Percentiles rank a stretch among this genome's conserved stretches.
Conservation (phyloP, 192 early-diverging fungal species). For the Mortierella alpina region DNA sequence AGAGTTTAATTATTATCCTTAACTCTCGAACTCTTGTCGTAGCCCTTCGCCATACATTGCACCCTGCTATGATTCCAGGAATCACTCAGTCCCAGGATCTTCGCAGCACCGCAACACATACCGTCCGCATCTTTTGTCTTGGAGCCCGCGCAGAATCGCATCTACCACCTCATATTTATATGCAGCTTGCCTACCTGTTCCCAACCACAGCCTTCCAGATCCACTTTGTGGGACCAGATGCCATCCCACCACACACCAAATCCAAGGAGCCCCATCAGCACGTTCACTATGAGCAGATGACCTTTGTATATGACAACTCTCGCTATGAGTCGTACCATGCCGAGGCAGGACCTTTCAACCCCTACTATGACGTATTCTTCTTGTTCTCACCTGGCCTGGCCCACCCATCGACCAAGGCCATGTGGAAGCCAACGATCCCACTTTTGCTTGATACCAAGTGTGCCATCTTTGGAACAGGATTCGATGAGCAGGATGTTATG, state of each 20-base stretch:
- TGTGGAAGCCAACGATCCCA: conserved; percentile 75
- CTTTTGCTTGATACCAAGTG: conserved; percentile 81
- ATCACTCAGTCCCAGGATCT: conserved; percentile 45
- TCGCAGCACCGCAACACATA: conserved; percentile 50
- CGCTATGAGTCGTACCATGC: conserved; percentile 74
- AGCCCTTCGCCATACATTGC: conserved; percentile 52
- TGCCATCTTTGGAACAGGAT: conserved; percentile 81
- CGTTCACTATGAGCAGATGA: conserved; percentile 67
- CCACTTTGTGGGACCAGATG: conserved; percentile 85
- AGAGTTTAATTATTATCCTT: not conserved
- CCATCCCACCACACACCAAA: conserved; percentile 60
- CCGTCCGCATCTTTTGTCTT: conserved; percentile 74
- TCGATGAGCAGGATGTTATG: conserved; percentile 75
- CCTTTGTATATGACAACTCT: conserved; percentile 74
- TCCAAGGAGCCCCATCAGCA: conserved; percentile 42
- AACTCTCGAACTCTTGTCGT: not conserved
- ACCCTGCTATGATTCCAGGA: conserved; percentile 46
- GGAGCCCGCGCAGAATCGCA: conserved; percentile 81
- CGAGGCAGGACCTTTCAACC: conserved; percentile 73
- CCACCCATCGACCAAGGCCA: conserved; percentile 66
- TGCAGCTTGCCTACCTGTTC: conserved; percentile 79
- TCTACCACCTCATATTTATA: conserved; percentile 79
- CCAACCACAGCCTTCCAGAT: conserved; percentile 79
- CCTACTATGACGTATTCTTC: conserved; percentile 83
- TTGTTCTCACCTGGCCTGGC: conserved; percentile 82